Evolutionary conservation across 352 stramenopile species (phyloP).

Genomic region (Pythium volutum): DNA sequence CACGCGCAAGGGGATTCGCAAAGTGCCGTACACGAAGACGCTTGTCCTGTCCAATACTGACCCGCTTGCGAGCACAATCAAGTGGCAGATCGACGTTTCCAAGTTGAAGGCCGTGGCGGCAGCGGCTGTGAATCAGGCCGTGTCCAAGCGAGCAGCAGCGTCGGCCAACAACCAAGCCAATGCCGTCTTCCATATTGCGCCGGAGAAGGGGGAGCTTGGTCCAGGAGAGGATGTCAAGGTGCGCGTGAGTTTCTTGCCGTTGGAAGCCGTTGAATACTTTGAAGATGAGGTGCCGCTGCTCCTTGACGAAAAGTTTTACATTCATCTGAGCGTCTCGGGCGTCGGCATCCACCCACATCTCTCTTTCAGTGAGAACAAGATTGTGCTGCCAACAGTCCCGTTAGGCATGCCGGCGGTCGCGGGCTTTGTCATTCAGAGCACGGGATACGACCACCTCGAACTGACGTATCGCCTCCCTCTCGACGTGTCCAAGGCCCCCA

Average conservation of each 20-base stretch:
- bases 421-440: conserved; percentile 81
- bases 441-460: conserved; percentile 91
- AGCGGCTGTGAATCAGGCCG: conserved; percentile 9
- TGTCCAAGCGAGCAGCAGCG: conserved; percentile 25
- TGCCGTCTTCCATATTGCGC: conserved; percentile 80
- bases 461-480: conserved; percentile 78
- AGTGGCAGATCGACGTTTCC: conserved; percentile 77
- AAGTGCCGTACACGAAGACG: conserved; percentile 85
- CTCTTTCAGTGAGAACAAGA: conserved; percentile 83
- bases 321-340: conserved; percentile 77
- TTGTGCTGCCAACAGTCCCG: conserved; percentile 89
- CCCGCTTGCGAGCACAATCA: conserved; percentile 32
- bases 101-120: conserved; percentile 29
- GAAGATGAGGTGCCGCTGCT: conserved; percentile 74
- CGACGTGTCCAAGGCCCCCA: conserved; percentile 69
- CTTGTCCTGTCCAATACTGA: conserved; percentile 79
- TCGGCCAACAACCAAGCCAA: conserved; percentile 33
- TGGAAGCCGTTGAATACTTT: conserved; percentile 73
- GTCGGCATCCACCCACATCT: conserved; percentile 90
- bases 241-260: conserved; percentile 83
- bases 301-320: conserved; percentile 70
- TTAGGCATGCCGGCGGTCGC: conserved; percentile 67
- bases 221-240: conserved; percentile 73
- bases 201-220: conserved; percentile 74
- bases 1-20: conserved; percentile 73